These are phyloP conservation scores for Collariella sp. DNA, from an alignment of 495 filamentous ascomycete genomes.

Conservation along the genomic window DNA sequence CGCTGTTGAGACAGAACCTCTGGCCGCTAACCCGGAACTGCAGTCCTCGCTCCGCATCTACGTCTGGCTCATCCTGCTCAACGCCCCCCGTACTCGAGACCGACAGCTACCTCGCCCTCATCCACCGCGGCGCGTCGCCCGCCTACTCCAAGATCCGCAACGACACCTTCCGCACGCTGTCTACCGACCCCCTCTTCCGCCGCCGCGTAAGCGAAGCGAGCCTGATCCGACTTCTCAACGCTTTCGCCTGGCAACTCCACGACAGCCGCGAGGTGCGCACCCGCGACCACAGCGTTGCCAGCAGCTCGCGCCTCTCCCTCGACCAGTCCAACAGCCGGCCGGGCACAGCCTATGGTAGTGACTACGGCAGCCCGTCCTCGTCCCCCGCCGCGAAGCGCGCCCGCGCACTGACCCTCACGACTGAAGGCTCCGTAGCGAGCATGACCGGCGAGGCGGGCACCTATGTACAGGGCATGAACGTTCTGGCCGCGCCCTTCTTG, in stretches of 20 bases:
- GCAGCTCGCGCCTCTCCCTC: slow-evolving; percentile 27
- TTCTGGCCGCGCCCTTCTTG: slow-evolving; percentile 94
- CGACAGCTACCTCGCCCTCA: slow-evolving; percentile 77
- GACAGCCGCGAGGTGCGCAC: slow-evolving; percentile 53
- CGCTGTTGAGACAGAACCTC: not conserved
- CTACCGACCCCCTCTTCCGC: slow-evolving; percentile 91
- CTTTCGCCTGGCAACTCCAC: slow-evolving; percentile 85
- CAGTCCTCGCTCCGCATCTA: slow-evolving; percentile 93
- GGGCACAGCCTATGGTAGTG: slow-evolving; percentile 26
- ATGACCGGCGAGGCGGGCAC: slow-evolving; percentile 55
- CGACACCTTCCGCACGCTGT: slow-evolving; percentile 92
- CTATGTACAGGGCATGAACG: slow-evolving; percentile 99
- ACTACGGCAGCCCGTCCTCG: slow-evolving; percentile 31
- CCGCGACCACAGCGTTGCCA: slow-evolving; percentile 23
- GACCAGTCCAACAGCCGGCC: slow-evolving; percentile 22
- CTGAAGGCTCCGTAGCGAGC: slow-evolving; percentile 48
- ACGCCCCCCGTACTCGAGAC: slow-evolving; percentile 74
- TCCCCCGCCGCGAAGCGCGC: slow-evolving; percentile 44
- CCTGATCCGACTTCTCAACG: slow-evolving; percentile 91
- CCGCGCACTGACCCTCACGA: slow-evolving; percentile 46
- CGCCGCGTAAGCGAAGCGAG: slow-evolving; percentile 91
- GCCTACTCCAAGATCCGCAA: slow-evolving; percentile 97
- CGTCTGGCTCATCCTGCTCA: slow-evolving; percentile 86
- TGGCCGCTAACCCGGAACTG: slow-evolving; percentile 2
- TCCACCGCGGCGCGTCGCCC: slow-evolving; percentile 86